Base-by-base conservation (phyloP, 805 yeast genomes). In the Myxozyma geophila region DNA sequence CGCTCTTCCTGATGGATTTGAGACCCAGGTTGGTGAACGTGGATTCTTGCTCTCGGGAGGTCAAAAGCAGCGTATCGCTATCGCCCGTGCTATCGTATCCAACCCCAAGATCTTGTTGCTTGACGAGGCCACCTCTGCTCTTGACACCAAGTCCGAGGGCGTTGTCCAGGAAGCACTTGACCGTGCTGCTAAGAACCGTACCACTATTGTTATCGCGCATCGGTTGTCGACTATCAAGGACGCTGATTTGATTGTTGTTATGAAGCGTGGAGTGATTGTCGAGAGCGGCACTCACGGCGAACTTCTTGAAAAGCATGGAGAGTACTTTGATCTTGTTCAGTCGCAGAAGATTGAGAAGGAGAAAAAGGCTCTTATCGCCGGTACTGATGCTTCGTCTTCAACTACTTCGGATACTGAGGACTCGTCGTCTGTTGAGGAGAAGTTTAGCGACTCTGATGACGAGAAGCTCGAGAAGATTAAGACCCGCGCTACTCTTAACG, bases 201-300 rank as follows among this genome's bases (percentile, higher is more conserved):
- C 97, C 0, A 77, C 79, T 7, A 88, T 92, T 43, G 88, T 92
- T 54, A 90, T 92, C 70, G 97, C 97, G 0, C 98, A 92, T 74
- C 81, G 98, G 69, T 80, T 92, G 60, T 86, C 95, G 15, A 92
- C 98, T 0, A 92, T 92, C 64, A 85, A 86, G 69, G 84, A 84
- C 67, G 85, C 88, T 58, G 83, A 83, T 61, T 72, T 84, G 64
- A 80, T 85, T 33, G 80, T 85, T 46, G 88, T 85, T 15, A 77
- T 85, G 73, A 66, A 73, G 17, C 76, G 78, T 54, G 84, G 86
- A 7, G 83, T 79, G 61, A 84, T 84, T 66, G 81, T 78, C 15
- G 83, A 81, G 70, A 76, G 74, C 60, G 84, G 84, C 2, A 74
- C 73, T 19, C 82, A 79, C 66, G 70, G 67, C 5, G 78, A 76